A percentile compares a stretch with the other conserved stretches of the same genome.
Conservation (phyloP, 164 flowering plant species). For the Vitis rotundifolia region DNA sequence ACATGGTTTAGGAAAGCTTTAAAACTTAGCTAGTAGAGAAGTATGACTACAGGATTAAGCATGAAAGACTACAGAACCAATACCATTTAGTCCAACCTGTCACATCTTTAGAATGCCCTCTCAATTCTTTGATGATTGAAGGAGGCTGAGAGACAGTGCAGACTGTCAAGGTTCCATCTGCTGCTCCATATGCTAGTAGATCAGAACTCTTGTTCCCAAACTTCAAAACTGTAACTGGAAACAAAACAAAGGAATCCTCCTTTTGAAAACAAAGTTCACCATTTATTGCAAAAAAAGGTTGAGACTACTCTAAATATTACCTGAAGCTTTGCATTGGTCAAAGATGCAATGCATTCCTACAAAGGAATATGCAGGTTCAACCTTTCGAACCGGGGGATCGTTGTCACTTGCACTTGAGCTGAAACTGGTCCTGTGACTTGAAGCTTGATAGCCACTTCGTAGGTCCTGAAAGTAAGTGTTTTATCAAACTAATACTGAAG, state of each 20-base stretch:
- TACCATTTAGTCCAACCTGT: constrained; percentile 87
- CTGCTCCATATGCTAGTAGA: constrained; percentile 96
- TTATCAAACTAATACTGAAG: background rate
- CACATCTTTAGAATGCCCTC: constrained; percentile 93
- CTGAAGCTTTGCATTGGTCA: constrained; percentile 90
- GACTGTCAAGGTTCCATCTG: constrained; percentile 96
- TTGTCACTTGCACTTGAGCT: constrained; percentile 76
- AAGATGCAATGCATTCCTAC: constrained; percentile 99
- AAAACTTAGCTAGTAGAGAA: no score
- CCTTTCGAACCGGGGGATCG: constrained; percentile 52
- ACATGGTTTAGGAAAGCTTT: no score
- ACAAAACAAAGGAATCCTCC: constrained; percentile 16
- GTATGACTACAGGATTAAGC: background rate
- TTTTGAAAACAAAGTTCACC: background rate
- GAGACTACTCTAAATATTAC: constrained; percentile 32
- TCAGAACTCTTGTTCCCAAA: constrained; percentile 97
- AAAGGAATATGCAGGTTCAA: constrained; percentile 94
- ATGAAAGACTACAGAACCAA: constrained; percentile 33
- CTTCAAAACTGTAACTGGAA: constrained; percentile 88
- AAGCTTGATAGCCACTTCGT: constrained; percentile 49
- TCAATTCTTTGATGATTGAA: constrained; percentile 61
- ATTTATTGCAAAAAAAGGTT: background rate
- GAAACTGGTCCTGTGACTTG: constrained; percentile 67
- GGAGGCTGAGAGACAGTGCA: constrained; percentile 85
- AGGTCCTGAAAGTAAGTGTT: constrained; percentile 55